Percentiles rank a stretch among this genome's conserved stretches.
phyloP scores from a whole-genome alignment of 139 green algal species.

The Chlorella sp. region DNA sequence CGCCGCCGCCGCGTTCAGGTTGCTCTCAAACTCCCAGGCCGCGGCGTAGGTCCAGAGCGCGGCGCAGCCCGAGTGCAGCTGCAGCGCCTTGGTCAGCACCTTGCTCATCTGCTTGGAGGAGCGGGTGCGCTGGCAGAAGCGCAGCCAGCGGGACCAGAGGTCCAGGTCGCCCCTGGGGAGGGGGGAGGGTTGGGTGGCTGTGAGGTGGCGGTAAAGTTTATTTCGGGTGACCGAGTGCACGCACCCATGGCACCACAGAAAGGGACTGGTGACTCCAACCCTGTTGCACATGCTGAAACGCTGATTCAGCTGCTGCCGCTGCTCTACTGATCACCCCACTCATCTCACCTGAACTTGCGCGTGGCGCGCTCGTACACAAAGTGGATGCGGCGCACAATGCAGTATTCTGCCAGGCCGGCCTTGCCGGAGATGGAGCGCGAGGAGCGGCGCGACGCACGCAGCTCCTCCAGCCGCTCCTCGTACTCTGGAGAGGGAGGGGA shows the following conservation, averaged over 20 bases:
- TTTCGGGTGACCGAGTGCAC: too few species aligned
- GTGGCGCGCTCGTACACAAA: slow-evolving; percentile 91
- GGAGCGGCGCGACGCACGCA: slow-evolving; percentile 61
- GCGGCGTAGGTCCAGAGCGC: slow-evolving; percentile 91
- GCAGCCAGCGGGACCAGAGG: slow-evolving; percentile 89
- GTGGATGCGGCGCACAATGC: slow-evolving; percentile 78
- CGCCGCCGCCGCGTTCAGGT: slow-evolving; percentile 79
- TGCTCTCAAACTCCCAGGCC: slow-evolving; percentile 88
- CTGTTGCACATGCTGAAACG: too few species aligned
- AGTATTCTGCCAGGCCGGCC: slow-evolving; percentile 67
- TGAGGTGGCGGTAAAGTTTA: too few species aligned
- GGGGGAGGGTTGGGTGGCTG: too few species aligned
- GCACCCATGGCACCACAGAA: too few species aligned
- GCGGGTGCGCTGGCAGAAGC: slow-evolving; percentile 69
- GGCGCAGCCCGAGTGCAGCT: slow-evolving; percentile 82
- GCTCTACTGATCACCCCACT: not conserved
- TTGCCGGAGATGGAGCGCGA: slow-evolving; percentile 59
- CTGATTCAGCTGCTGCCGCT: not conserved
- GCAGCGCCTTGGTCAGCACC: slow-evolving; percentile 80
- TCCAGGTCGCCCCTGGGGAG: slow-evolving; percentile 70
- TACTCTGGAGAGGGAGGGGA: slow-evolving; percentile 54
- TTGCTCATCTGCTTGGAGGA: slow-evolving; percentile 71
- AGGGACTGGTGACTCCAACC: too few species aligned
- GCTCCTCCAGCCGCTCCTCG: slow-evolving; percentile 81
- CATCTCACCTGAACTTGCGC: slow-evolving; percentile 76